phyloP scores from a whole-genome alignment of 1,284 basidiomycete species.

The Tylopilus sp. region DNA sequence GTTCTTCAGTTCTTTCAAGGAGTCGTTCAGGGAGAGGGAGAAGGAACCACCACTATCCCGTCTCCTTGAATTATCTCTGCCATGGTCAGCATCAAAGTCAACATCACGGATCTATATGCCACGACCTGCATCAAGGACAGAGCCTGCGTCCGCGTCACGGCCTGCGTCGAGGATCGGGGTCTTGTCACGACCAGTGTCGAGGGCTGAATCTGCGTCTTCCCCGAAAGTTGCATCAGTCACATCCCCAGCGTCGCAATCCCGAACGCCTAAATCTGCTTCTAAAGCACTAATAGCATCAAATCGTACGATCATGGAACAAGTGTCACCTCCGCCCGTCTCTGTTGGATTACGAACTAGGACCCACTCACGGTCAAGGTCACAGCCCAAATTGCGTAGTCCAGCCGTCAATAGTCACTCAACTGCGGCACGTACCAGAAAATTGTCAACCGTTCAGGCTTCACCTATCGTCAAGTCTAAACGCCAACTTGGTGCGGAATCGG shows the following conservation, averaged over 20 bases:
- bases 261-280: conserved; percentile 1
- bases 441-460: conserved; percentile 33
- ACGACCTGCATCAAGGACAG: conserved; percentile 15
- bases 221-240: background rate
- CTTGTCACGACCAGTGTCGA: conserved; percentile 19
- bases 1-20: conserved; percentile 20
- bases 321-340: background rate
- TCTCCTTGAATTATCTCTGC: conserved; percentile 30
- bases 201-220: conserved; percentile 11
- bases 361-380: conserved; percentile 29
- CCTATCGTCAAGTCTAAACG: conserved; percentile 19
- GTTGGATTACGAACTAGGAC: conserved; percentile 3
- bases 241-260: background rate
- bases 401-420: conserved; percentile 5
- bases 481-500: conserved; percentile 12
- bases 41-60: conserved; percentile 22
- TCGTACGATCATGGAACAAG: background rate
- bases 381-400: conserved; percentile 25
- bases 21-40: conserved; percentile 27
- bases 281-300: background rate
- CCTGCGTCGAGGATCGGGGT: conserved; percentile 19
- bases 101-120: conserved; percentile 14
- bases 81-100: conserved; percentile 29
- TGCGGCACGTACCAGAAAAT: conserved; percentile 17
- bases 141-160: conserved; percentile 9